Base-by-base conservation (phyloP, 331 rosid genomes). In the Stylosanthes scabra region DNA sequence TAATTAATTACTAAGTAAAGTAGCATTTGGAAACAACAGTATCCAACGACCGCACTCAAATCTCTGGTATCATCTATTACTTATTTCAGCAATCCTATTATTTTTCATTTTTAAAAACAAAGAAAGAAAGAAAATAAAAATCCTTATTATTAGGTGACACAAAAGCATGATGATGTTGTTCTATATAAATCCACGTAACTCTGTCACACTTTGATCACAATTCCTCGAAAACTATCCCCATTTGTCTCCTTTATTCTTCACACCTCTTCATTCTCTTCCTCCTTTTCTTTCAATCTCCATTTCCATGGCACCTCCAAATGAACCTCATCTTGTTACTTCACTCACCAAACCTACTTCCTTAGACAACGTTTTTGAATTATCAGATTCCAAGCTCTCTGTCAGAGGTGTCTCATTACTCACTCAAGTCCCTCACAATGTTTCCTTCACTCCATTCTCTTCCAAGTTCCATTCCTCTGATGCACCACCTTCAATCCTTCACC, bases 361-460 rank as follows among this genome's bases (percentile, higher is more conserved):
- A 57, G 84, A 78, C 11, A 74, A 81, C 0, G 28, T 39, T 59
- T 86, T 89, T 57, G 78, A 86, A 39, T 79, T 91, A 59, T 83
- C 84, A 5, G 54, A 82, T 20, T 88, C 88, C 47, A 91, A 77
- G 25, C 66, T 94, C n/a, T 82, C 55, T 3, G 82, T 89, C 4
- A 59, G 27, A 76, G 90, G 93, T 0, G 68, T 89, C 37, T 69
- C 91, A 4, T 81, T 94, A 75, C 85, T 94, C 52, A 41, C 86
- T 15, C 70, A 85, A n/a, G 90, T 91, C n/a, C 98, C 98, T 11
- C 25, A 74, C 3, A 94, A 91, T 69, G 90, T 94, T n/a, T 82
- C 85, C 62, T 89, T 91, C 67, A 72, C 15, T 2, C 82, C 91
- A 14, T 94, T 86, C 54, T 80, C 85, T 55, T 81, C 86, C 4